Percentiles rank a stretch among this genome's conserved stretches.
phyloP scores from a whole-genome alignment of 2,329 filamentous ascomycete species.

The Cryphonectria naterciae region DNA sequence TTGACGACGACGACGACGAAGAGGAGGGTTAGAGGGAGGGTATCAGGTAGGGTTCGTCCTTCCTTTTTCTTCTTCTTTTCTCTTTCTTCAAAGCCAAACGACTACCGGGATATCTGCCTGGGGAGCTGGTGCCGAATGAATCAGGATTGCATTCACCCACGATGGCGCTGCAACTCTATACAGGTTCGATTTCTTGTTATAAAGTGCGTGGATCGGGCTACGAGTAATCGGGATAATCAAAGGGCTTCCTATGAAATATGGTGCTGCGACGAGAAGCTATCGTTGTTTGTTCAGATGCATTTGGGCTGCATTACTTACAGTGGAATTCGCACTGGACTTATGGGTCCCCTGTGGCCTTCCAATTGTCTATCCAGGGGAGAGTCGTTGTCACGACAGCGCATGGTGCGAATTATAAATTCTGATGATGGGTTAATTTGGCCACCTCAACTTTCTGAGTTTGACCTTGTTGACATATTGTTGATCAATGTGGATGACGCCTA shows the following conservation, averaged over 20 bases:
- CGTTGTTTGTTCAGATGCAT: conserved; percentile 2
- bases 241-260: not conserved
- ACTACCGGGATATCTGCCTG: conserved; percentile 36
- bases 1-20: conserved; percentile 50
- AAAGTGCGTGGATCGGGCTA: not conserved
- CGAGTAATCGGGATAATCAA: not conserved
- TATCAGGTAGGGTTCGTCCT: not conserved
- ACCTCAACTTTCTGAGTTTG: not conserved
- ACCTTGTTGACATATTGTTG: not conserved
- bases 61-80: no score
- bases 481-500: not conserved
- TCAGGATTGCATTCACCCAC: not conserved
- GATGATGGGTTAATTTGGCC: not conserved
- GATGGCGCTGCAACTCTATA: not conserved
- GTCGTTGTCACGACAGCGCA: not conserved
- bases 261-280: not conserved
- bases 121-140: not conserved
- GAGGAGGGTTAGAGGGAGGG: conserved; percentile 31
- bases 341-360: conserved; percentile 7
- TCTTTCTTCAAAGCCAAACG: conserved; percentile 28
- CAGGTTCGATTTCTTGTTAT: not conserved
- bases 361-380: not conserved
- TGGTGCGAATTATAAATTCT: not conserved
- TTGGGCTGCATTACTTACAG: conserved; percentile 2
- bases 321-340: not conserved